phyloP scores from a whole-genome alignment of 192 early-diverging fungal genomes.

The Coemansia sp. region DNA sequence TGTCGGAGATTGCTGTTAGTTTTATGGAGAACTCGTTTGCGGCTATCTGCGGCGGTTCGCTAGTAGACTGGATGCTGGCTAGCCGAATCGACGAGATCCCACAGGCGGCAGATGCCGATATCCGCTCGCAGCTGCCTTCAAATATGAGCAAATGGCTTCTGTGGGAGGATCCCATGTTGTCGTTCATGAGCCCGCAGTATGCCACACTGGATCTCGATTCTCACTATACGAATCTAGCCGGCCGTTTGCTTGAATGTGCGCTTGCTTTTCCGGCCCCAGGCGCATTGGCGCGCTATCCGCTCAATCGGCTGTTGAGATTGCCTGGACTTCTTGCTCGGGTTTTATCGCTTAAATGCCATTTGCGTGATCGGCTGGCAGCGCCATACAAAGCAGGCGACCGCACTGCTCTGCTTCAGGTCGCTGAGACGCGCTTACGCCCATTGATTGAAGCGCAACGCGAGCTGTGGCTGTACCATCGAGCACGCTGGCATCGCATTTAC shows the following conservation, averaged over 20 bases:
- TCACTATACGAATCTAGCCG: slow-evolving; percentile 61
- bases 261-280: slow-evolving; percentile 9
- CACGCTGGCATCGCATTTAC: slow-evolving; percentile 73
- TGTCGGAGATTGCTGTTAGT: slow-evolving; percentile 59
- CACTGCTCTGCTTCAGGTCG: slow-evolving; percentile 57
- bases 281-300: slow-evolving; percentile 55
- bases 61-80: slow-evolving; percentile 74
- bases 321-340: slow-evolving; percentile 67
- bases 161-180: slow-evolving; percentile 80
- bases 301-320: slow-evolving; percentile 67
- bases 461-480: slow-evolving; percentile 79
- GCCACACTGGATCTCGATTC: slow-evolving; percentile 62
- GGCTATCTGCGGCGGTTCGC: slow-evolving; percentile 74
- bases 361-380: slow-evolving; percentile 61
- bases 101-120: slow-evolving; percentile 36
- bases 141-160: slow-evolving; percentile 82
- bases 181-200: slow-evolving; percentile 79
- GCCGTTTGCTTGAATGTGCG: slow-evolving; percentile 55
- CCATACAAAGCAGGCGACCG: slow-evolving; percentile 61
- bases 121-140: slow-evolving; percentile 60
- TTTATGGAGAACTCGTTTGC: slow-evolving; percentile 64
- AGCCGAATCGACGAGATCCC: slow-evolving; percentile 57
- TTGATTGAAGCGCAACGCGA: slow-evolving; percentile 64
- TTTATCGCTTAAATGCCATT: slow-evolving; percentile 65
- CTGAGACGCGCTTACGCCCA: slow-evolving; percentile 55